These are phyloP conservation scores for Termitomyces sp. DNA, from an alignment of 768 basidiomycete genomes.

Conservation along the genomic window DNA sequence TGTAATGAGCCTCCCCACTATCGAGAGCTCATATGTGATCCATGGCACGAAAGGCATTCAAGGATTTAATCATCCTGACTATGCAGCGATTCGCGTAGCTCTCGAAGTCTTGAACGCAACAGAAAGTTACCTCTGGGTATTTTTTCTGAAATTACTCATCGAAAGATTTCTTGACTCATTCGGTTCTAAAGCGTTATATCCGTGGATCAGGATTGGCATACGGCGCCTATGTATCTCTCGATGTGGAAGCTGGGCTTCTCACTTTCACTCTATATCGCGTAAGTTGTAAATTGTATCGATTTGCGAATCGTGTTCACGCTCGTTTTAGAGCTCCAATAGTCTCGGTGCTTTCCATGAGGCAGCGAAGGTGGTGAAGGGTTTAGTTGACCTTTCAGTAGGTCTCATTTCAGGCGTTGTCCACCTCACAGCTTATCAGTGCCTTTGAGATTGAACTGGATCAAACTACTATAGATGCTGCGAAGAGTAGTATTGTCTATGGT, in stretches of 20 bases:
- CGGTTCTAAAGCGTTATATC: conserved; percentile 68
- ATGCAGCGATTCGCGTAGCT: conserved; percentile 82
- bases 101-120: conserved; percentile 87
- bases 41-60: conserved; percentile 76
- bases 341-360: conserved; percentile 81
- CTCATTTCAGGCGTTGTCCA: conserved; percentile 17
- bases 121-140: conserved; percentile 93
- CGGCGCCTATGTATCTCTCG: conserved; percentile 73
- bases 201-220: conserved; percentile 95
- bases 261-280: conserved; percentile 79
- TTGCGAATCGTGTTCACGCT: neutral
- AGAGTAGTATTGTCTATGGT: conserved; percentile 85
- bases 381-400: conserved; percentile 77
- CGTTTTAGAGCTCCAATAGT: conserved; percentile 69
- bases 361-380: conserved; percentile 67
- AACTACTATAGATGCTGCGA: conserved; percentile 83
- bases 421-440: neutral
- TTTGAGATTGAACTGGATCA: conserved; percentile 74
- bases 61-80: conserved; percentile 80
- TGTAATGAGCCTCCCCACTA: conserved; percentile 86
- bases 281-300: conserved; percentile 22
- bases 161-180: conserved; percentile 7
- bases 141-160: conserved; percentile 6
- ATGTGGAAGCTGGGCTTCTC: conserved; percentile 75
- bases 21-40: conserved; percentile 86